Evolutionary conservation across 2,329 filamentous ascomycete species (phyloP), one percentile per base, ranked within the genome.

Genomic region (Penicillium olsonii): DNA sequence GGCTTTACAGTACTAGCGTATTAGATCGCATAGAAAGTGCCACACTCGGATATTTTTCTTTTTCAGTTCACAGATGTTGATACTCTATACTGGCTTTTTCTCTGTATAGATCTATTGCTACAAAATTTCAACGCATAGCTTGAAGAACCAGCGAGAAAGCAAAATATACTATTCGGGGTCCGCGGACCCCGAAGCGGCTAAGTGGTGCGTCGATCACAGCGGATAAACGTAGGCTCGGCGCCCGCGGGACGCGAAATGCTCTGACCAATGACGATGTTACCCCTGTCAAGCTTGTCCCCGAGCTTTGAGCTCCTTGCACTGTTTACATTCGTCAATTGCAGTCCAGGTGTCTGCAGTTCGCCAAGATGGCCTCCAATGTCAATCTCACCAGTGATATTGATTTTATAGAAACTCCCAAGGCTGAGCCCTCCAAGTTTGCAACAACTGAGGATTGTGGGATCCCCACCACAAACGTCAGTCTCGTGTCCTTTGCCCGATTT

Each of bases 381-480:
- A 45, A 55, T 37, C 33, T 55, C 12, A 22, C 39, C 9, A 37
- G 42, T 29, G 53, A 55, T 14, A 53, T 66, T 43, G 50, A 60
- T 9, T 67, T 62, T 37, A 65, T 65, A 26, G 26, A 53, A 33
- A 66, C 63, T 45, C 63, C 63, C 6, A 51, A 51, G 37, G 42
- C 57, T 15, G 51, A 53, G 29, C 59, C 59, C 8, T 52, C 57
- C 14, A 37, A 48, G 15, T 62, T 64, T 35, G 50, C 44, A 26
- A 54, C 52, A 11, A 54, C 45, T 22, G 52, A 61, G 26, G 58
- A 61, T 47, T 64, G 61, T 45, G 65, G 64, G 12, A 57, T 66
- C 19, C 40, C 55, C 15, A 18, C 59, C 37, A 61, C 59, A 39
- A 54, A 59, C 33, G 64, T 65, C 22, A 22, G 26, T 11, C 27